phyloP scores from a whole-genome alignment of 305 asterid genomes.

The Solanum hybrid region DNA sequence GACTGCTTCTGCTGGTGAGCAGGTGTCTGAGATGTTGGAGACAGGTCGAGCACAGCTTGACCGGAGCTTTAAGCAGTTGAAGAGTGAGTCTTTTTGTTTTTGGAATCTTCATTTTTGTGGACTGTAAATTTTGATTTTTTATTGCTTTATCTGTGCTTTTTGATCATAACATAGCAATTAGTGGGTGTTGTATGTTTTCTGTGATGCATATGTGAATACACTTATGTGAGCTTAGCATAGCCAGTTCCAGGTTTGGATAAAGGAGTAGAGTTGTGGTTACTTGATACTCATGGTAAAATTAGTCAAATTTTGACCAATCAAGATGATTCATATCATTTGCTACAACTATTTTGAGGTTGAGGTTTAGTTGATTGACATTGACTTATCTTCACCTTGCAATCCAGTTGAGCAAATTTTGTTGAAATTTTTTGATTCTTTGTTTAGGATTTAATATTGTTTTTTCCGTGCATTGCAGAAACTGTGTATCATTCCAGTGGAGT shows the following conservation, averaged over 20 bases:
- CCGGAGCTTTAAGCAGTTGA: slow-evolving; percentile 73
- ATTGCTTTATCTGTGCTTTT: not conserved
- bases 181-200: not conserved
- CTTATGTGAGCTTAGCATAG: not conserved
- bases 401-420: not conserved
- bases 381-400: not conserved
- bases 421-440: not conserved
- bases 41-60: slow-evolving; percentile 84
- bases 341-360: not conserved
- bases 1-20: slow-evolving; percentile 86
- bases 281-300: not conserved
- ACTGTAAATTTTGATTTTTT: not conserved
- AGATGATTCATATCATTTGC: not conserved
- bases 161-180: not conserved
- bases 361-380: not conserved
- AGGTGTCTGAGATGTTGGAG: slow-evolving; percentile 89
- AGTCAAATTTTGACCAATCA: not conserved
- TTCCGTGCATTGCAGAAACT: slow-evolving; percentile 46
- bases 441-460: not conserved
- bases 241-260: not conserved
- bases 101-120: slow-evolving; percentile 7
- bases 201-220: not conserved
- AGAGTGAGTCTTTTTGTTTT: slow-evolving; percentile 41
- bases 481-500: slow-evolving; percentile 89
- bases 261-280: not conserved